phyloP scores from a whole-genome alignment of 495 filamentous ascomycete genomes.

The Xylaria intraflava region DNA sequence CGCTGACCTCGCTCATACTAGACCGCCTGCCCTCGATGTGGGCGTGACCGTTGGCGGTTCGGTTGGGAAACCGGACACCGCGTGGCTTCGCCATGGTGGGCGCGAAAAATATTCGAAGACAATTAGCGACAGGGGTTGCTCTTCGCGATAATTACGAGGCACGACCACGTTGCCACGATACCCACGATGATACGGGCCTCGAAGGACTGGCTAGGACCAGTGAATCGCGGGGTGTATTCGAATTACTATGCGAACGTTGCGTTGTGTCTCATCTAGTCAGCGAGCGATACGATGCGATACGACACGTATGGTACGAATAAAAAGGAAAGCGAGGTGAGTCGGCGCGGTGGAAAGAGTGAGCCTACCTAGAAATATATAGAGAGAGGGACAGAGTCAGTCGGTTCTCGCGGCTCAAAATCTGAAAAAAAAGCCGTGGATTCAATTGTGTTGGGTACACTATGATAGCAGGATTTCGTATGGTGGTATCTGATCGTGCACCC shows the following conservation, averaged over 20 bases:
- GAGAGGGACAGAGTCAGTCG: background rate
- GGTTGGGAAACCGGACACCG: constrained; percentile 76
- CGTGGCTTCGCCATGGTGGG: constrained; percentile 65
- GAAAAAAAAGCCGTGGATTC: too few relatives aligned
- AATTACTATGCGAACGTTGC: background rate
- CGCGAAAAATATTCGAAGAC: background rate
- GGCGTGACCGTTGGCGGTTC: constrained; percentile 44
- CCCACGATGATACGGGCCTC: too few relatives aligned
- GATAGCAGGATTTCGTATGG: too few relatives aligned
- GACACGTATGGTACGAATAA: background rate
- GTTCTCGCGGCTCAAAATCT: background rate
- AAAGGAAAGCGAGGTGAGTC: background rate
- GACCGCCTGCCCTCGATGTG: constrained; percentile 50
- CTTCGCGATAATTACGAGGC: background rate
- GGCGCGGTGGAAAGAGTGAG: too few relatives aligned
- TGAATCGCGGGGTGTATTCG: background rate
- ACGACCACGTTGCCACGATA: too few relatives aligned
- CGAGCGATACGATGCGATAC: too few relatives aligned
- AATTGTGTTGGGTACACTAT: too few relatives aligned
- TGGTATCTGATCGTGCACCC: too few relatives aligned
- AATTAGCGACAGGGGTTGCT: background rate
- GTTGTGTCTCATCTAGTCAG: background rate
- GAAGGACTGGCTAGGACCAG: background rate
- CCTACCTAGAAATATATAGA: background rate
- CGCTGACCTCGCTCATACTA: constrained; percentile 77